These are phyloP conservation scores for Leccinum boreale DNA, from an alignment of 768 basidiomycete genomes.

Conservation along the genomic window DNA sequence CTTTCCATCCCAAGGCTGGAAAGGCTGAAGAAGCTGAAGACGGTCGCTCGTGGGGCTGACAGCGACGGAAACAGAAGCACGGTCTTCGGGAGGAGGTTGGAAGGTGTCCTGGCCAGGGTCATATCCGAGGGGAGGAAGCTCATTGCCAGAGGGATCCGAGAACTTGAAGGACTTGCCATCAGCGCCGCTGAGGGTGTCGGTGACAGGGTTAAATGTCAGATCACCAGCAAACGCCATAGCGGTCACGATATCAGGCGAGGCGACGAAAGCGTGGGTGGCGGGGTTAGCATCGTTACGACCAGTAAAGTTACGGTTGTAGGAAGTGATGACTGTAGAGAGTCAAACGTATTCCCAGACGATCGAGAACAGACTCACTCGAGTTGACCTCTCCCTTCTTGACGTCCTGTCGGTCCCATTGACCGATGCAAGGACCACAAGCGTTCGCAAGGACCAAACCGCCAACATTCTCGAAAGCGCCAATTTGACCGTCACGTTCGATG, in stretches of 20 bases:
- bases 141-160: constrained; percentile 83
- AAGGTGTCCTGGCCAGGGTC: constrained; percentile 97
- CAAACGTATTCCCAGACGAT: neutral
- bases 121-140: constrained; percentile 93
- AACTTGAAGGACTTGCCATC: constrained; percentile 99
- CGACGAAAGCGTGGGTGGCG: constrained; percentile 95
- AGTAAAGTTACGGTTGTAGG: constrained; percentile 99
- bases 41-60: constrained; percentile 84
- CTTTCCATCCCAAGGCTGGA: constrained; percentile 92
- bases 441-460: constrained; percentile 96
- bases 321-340: constrained; percentile 76
- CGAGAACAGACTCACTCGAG: constrained; percentile 66
- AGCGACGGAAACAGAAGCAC: constrained; percentile 79
- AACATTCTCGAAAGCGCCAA: constrained; percentile 78
- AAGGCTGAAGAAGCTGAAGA: constrained; percentile 87
- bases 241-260: constrained; percentile 93
- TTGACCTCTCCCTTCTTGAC: constrained; percentile 96
- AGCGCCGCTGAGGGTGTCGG: constrained; percentile 75
- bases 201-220: constrained; percentile 95
- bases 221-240: constrained; percentile 94
- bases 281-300: constrained; percentile 99
- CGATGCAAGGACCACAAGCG: constrained; percentile 98
- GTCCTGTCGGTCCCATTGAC: constrained; percentile 97
- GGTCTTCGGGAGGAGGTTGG: constrained; percentile 89
- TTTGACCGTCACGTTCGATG: constrained; percentile 93